Percentiles rank a stretch among this genome's conserved stretches.
These are phyloP conservation scores for Coemansia sp. DNA, from an alignment of 192 early-diverging fungal species.

Conservation along the genomic window DNA sequence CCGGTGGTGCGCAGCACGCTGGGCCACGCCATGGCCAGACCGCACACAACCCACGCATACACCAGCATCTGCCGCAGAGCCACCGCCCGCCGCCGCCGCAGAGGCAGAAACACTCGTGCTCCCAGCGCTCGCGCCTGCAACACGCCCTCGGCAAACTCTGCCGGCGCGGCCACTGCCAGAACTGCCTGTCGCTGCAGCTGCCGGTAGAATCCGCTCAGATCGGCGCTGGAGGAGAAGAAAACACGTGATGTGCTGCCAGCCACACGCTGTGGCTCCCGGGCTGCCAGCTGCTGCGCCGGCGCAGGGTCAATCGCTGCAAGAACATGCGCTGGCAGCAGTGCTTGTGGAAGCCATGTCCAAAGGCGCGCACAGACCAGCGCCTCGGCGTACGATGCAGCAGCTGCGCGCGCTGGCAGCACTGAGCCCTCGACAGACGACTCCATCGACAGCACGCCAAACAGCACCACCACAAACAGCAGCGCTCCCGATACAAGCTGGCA, in stretches of 20 bases:
- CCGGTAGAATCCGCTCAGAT: constrained; percentile 48
- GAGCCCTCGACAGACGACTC: constrained; percentile 37
- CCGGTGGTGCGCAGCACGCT: constrained; percentile 47
- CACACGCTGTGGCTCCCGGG: constrained; percentile 1
- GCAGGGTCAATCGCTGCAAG: constrained; percentile 22
- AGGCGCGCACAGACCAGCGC: constrained; percentile 36
- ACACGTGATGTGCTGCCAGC: constrained; percentile 35
- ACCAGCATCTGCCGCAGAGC: constrained; percentile 26
- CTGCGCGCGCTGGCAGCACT: constrained; percentile 35
- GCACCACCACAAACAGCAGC: constrained; percentile 43
- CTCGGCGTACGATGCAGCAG: constrained; percentile 17
- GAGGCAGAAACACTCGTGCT: constrained; percentile 36
- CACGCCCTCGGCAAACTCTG: constrained; percentile 29
- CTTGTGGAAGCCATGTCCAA: constrained; percentile 33
- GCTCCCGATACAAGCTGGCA: constrained; percentile 36
- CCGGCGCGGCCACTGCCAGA: constrained; percentile 7
- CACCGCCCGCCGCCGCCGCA: constrained; percentile 11
- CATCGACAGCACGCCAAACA: constrained; percentile 47
- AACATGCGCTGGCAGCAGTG: constrained; percentile 20
- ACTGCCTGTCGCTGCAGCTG: constrained; percentile 27
- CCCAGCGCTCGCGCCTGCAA: constrained; percentile 37
- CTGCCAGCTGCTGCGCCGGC: background rate
- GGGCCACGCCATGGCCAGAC: constrained; percentile 50
- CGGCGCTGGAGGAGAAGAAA: constrained; percentile 47
- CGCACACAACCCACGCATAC: constrained; percentile 45